Base-by-base conservation (phyloP, 164 flowering plant genomes). In the Amborella trichopoda region DNA sequence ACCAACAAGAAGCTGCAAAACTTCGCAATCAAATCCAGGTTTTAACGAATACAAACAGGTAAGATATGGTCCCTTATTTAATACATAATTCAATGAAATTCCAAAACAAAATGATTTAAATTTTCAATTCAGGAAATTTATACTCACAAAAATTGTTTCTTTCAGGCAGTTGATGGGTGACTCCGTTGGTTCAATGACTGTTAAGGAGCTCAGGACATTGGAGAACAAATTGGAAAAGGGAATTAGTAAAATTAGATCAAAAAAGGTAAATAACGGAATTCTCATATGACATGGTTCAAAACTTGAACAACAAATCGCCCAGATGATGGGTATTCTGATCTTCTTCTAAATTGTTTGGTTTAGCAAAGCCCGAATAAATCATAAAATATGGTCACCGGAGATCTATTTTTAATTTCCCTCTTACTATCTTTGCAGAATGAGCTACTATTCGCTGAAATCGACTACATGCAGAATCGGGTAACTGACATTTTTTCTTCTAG, bases 381-480 rank as follows among this genome's bases (percentile, higher is more conserved):
- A 30, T 14, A 30, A 30, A 8, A 8, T 30, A 8, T 30, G 34
- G 34, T 0, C 54, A 28, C 28, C 11, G 9, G 34, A 30, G 34
- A 8, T 30, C 14, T 9, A 1, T 1, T 30, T 14, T 14, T 30
- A 30, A 30, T 30, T 30, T 30, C 1, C 11, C 34, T 30, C n/a
- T 42, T 55, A 24, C 16, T 40, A 32, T 33, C 42, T 28, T 30
- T 2, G 39, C 80, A 88, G 96, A 88, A 88, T 62, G 97, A 88
- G 64, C 59, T 76, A 53, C 47, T 88, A 55, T 80, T 76, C 53
- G 78, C 80, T 23, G 97, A 89, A 49, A 77, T 85, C 43, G 85
- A 89, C 64, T 78, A 70, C 56, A 82, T 89, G 95, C 97, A 82
- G 59, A 85, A 80, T 54, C 70, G 84, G 89, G 97, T 89, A 76